Percentiles rank a stretch among this genome's conserved stretches.
phyloP scores from a whole-genome alignment of 2,329 filamentous ascomycete species.

The Cylindrodendrum hubeiense region DNA sequence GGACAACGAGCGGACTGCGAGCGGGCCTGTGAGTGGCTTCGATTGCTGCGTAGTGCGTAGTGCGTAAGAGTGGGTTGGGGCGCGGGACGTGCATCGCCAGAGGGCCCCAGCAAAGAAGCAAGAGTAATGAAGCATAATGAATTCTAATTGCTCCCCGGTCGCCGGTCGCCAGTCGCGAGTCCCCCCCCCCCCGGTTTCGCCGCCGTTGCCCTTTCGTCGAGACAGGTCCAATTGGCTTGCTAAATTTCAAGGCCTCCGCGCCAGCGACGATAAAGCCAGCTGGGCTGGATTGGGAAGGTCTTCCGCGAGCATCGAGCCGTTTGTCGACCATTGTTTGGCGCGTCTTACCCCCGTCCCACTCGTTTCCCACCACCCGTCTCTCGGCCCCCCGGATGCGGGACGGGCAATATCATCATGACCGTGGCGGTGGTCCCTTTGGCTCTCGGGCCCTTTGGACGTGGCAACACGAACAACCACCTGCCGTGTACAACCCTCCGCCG shows the following conservation, averaged over 20 bases:
- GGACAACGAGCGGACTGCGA: no score
- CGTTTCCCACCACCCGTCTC: background rate
- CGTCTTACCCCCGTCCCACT: background rate
- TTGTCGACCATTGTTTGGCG: no score
- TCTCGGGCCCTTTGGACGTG: background rate
- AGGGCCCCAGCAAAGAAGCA: background rate
- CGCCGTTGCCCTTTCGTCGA: background rate
- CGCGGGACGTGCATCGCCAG: background rate
- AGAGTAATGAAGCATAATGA: slow-evolving; percentile 18
- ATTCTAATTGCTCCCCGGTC: background rate
- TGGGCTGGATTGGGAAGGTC: slow-evolving; percentile 42
- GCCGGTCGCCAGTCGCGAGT: background rate
- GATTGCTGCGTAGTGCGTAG: no score
- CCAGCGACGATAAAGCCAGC: slow-evolving; percentile 26
- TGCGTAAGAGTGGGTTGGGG: background rate
- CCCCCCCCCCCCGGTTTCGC: background rate
- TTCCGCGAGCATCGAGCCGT: background rate
- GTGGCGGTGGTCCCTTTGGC: background rate
- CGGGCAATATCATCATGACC: slow-evolving; percentile 5
- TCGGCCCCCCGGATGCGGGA: background rate
- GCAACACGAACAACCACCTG: no score
- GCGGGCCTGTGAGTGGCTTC: no score
- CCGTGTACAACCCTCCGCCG: background rate
- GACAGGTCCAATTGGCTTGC: background rate
- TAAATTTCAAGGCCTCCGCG: slow-evolving; percentile 1